Evolutionary conservation across 2,329 filamentous ascomycete species (phyloP).

Genomic region (Dryadomyces sulphureus): DNA sequence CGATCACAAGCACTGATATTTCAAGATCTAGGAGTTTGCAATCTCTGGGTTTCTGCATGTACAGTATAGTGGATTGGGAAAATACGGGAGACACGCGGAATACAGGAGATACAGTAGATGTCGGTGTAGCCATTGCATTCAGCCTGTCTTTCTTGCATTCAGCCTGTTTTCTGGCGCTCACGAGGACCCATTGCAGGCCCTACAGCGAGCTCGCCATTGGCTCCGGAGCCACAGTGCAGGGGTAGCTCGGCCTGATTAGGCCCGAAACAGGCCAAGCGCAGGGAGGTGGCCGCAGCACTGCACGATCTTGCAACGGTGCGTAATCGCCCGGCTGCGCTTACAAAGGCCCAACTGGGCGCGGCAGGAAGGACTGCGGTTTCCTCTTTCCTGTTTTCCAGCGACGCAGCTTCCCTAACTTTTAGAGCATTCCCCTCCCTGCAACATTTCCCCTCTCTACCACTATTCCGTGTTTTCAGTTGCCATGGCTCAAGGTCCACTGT

Average conservation of each 20-base stretch:
- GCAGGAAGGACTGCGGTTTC: too few relatives aligned
- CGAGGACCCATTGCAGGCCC: background rate
- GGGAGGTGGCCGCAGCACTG: background rate
- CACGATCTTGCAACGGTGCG: background rate
- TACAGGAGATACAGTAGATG: background rate
- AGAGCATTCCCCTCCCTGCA: background rate
- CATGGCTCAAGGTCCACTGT: slow-evolving; percentile 40
- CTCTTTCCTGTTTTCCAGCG: too few relatives aligned
- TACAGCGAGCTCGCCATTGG: background rate
- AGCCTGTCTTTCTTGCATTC: background rate
- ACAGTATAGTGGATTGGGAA: too few relatives aligned
- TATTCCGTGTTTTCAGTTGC: background rate
- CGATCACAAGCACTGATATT: background rate
- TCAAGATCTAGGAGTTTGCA: too few relatives aligned
- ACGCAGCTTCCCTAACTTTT: too few relatives aligned
- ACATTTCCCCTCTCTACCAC: background rate
- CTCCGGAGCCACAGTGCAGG: background rate
- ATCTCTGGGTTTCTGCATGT: too few relatives aligned
- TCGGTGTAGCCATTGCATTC: background rate
- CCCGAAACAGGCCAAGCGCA: background rate
- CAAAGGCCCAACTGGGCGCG: background rate
- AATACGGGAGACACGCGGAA: too few relatives aligned
- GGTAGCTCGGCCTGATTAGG: background rate
- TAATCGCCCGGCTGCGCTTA: background rate
- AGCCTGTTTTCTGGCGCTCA: background rate